A percentile compares a stretch with the other conserved stretches of the same genome.
These are phyloP conservation scores for Crepidotus variabilis DNA, from an alignment of 768 basidiomycete species.

Conservation along the genomic window DNA sequence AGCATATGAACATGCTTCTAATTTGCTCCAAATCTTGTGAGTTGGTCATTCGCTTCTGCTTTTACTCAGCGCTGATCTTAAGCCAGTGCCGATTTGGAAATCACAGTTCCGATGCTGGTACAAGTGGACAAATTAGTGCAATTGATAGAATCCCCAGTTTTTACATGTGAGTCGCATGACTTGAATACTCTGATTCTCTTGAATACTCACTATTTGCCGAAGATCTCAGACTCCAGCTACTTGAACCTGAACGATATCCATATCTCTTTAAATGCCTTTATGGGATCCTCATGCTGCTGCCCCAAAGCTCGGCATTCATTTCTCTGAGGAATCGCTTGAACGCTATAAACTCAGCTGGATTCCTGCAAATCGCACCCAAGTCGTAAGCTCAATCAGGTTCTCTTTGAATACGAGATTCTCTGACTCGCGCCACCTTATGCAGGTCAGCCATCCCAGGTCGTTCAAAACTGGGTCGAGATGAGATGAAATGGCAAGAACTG, in stretches of 20 bases:
- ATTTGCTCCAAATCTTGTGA: constrained; percentile 92
- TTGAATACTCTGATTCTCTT: background rate
- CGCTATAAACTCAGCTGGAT: constrained; percentile 93
- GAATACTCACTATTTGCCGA: constrained; percentile 1
- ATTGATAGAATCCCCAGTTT: constrained; percentile 96
- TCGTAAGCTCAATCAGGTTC: constrained; percentile 43
- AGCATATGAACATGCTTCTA: constrained; percentile 98
- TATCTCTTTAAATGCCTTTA: constrained; percentile 97
- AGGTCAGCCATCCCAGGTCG: constrained; percentile 45
- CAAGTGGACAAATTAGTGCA: constrained; percentile 98
- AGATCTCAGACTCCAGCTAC: constrained; percentile 88
- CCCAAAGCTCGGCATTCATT: constrained; percentile 95
- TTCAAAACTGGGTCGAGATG: constrained; percentile 77
- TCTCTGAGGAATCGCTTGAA: constrained; percentile 92
- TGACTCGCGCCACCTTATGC: constrained; percentile 17
- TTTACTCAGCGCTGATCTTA: background rate
- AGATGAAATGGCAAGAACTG: constrained; percentile 97
- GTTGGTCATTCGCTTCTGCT: constrained; percentile 6
- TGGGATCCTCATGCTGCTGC: constrained; percentile 93
- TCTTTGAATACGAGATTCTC: background rate
- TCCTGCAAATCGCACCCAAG: constrained; percentile 86
- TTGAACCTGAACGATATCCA: constrained; percentile 96
- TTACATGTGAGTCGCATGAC: constrained; percentile 69
- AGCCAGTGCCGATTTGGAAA: constrained; percentile 88
- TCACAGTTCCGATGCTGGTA: constrained; percentile 90